Evolutionary conservation across 179 eudicot genomes (phyloP).

Genomic region (Silene noctiflora): DNA sequence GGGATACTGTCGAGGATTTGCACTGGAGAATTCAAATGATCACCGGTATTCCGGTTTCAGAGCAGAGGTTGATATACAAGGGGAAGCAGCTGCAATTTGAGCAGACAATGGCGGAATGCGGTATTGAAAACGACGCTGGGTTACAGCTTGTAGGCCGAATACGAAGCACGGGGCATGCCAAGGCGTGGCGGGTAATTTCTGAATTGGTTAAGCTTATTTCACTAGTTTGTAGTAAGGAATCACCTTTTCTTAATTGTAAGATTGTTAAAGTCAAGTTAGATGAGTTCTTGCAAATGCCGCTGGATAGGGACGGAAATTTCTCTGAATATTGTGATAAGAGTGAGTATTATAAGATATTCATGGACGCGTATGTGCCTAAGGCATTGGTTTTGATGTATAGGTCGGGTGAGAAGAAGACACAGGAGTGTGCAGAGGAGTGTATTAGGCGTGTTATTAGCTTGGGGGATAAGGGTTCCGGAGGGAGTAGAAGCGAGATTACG

Average conservation of each 20-base stretch:
- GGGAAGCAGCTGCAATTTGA: slow-evolving; percentile 73
- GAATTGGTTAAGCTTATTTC: slow-evolving; percentile 39
- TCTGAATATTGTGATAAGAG: slow-evolving; percentile 1
- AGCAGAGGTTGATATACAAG: slow-evolving; percentile 57
- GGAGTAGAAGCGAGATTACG: slow-evolving; percentile 16
- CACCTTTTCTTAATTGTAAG: not conserved
- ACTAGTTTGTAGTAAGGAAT: slow-evolving; percentile 38
- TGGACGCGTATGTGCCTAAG: slow-evolving; percentile 46
- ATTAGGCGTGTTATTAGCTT: slow-evolving; percentile 43
- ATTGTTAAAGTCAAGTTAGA: slow-evolving; percentile 24
- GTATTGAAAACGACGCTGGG: slow-evolving; percentile 49
- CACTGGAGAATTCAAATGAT: slow-evolving; percentile 36
- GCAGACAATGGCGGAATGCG: slow-evolving; percentile 47
- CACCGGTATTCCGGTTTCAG: slow-evolving; percentile 47
- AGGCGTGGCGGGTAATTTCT: slow-evolving; percentile 52
- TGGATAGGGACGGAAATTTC: not conserved
- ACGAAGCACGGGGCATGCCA: slow-evolving; percentile 65
- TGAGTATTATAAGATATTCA: slow-evolving; percentile 48
- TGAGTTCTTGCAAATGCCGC: slow-evolving; percentile 20
- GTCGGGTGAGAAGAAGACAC: slow-evolving; percentile 36
- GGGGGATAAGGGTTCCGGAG: slow-evolving; percentile 17
- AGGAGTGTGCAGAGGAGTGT: slow-evolving; percentile 44
- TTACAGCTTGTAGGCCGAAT: slow-evolving; percentile 66
- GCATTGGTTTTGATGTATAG: slow-evolving; percentile 65
- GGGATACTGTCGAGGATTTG: slow-evolving; percentile 47